Evolutionary conservation across 2,329 filamentous ascomycete species (phyloP).

Genomic region (Orbilia brochopaga): DNA sequence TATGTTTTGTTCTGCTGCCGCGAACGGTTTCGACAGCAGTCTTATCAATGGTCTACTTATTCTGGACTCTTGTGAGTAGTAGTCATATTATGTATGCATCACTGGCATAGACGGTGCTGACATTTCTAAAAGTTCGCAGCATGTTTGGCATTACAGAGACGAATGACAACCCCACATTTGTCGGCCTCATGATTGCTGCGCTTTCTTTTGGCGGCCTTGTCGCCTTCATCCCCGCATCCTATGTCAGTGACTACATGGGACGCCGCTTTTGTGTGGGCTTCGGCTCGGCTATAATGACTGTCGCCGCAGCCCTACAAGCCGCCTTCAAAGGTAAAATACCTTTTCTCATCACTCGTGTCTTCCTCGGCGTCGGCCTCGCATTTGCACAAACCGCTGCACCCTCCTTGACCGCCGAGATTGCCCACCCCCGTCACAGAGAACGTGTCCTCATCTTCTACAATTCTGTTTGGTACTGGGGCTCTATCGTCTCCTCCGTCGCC

Average conservation of each 20-base stretch:
- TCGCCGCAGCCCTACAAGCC: not conserved
- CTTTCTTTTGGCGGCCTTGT: conserved; percentile 8
- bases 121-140: conserved; percentile 12
- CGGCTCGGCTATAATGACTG: conserved; percentile 10
- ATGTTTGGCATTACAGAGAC: conserved; percentile 5
- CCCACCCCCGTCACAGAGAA: conserved; percentile 18
- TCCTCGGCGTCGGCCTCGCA: conserved; percentile 20
- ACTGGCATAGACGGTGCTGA: not conserved
- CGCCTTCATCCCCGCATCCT: conserved; percentile 3
- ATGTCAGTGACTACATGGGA: conserved; percentile 11
- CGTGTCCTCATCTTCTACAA: conserved; percentile 23
- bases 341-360: conserved; percentile 6
- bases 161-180: not conserved
- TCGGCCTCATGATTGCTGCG: conserved; percentile 5
- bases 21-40: conserved; percentile 25
- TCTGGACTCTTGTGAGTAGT: conserved; percentile 24
- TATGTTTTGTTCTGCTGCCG: conserved; percentile 15
- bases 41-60: conserved; percentile 20
- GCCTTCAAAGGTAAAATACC: not conserved
- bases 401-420: conserved; percentile 19
- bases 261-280: conserved; percentile 3
- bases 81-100: not conserved
- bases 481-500: not conserved
- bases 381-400: conserved; percentile 32
- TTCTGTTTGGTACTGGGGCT: conserved; percentile 31